Base-by-base conservation (phyloP, 805 yeast genomes). In the Clavispora fructus region DNA sequence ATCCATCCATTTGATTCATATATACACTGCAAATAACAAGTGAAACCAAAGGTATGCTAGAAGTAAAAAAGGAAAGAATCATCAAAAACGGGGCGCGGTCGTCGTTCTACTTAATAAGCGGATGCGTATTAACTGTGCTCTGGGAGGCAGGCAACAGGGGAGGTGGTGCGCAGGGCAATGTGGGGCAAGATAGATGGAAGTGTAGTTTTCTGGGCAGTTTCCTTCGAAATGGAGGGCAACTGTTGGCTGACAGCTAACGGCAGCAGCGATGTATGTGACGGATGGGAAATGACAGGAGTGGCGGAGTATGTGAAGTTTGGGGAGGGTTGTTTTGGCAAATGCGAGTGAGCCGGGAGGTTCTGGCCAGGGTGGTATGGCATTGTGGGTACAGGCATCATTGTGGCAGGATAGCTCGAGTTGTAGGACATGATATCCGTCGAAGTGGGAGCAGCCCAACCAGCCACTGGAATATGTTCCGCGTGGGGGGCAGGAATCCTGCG, bases 161-260 rank as follows among this genome's bases (percentile, higher is more conserved):
- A 19, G n/a, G n/a, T 23, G 8, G 26, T 42, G 37, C 6, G 30
- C 46, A 12, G 45, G 37, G 35, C 37, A 45, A 9, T 32, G 12
- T 28, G 39, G 25, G 48, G 42, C 46, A 10, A 45, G 30, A 30
- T 35, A 25, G 35, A 32, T 14, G 35, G 35, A 32, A 32, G 35
- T 13, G 35, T 32, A 4, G 35, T 32, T 14, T 32, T 32, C n/a
- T 32, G 35, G 6, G 35, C 9, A 7, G 35, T 10, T 14, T 32
- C 19, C 17, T 32, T 32, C 11, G 19, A 14, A 14, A 32, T 32
- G 10, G 35, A 32, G 10, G 35, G 35, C 11, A 32, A 32, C 35
- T 32, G 35, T 10, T 7, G 35, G 11, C 19, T 32, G 3, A 19
- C 7, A 14, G 17, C 11, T 7, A 29, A 12, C 7, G 35, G 35